These are phyloP conservation scores for Heliamphora exappendiculata DNA, from an alignment of 148 eudicot genomes.

Conservation along the genomic window DNA sequence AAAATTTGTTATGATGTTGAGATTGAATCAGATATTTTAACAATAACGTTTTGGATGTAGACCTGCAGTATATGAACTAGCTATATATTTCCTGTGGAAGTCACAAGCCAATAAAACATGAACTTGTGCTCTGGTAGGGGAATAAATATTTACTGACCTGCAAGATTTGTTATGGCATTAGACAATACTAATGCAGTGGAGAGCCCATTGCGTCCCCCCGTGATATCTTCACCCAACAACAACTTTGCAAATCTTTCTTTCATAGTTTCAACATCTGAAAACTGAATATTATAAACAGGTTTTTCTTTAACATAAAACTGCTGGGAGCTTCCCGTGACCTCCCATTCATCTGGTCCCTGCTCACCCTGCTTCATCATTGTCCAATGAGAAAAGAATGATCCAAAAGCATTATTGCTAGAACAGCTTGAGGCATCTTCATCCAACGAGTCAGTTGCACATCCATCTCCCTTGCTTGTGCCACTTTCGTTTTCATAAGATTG, in stretches of 20 bases:
- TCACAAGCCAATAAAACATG: neutral
- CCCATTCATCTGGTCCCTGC: constrained; percentile 48
- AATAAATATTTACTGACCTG: constrained; percentile 33
- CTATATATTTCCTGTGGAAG: neutral
- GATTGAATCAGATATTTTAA: neutral
- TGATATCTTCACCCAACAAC: constrained; percentile 84
- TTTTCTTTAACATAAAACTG: constrained; percentile 36
- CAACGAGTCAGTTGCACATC: constrained; percentile 35
- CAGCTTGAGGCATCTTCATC: constrained; percentile 67
- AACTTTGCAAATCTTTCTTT: constrained; percentile 78
- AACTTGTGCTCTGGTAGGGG: constrained; percentile 2
- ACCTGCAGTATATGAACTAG: neutral
- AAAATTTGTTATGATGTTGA: neutral
- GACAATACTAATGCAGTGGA: constrained; percentile 72
- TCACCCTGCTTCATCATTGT: constrained; percentile 38
- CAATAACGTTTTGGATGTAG: neutral
- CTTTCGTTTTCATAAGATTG: constrained; percentile 40
- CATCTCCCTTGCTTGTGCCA: constrained; percentile 42
- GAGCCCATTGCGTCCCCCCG: constrained; percentile 70
- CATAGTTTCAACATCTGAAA: constrained; percentile 62
- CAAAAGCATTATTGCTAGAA: constrained; percentile 61
- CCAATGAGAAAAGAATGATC: constrained; percentile 61
- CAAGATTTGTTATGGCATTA: constrained; percentile 71
- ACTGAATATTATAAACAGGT: constrained; percentile 26
- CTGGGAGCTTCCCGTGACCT: constrained; percentile 39